phyloP scores from a whole-genome alignment of 1,139 yeast species.

The Yamadazyma jaroonii region DNA sequence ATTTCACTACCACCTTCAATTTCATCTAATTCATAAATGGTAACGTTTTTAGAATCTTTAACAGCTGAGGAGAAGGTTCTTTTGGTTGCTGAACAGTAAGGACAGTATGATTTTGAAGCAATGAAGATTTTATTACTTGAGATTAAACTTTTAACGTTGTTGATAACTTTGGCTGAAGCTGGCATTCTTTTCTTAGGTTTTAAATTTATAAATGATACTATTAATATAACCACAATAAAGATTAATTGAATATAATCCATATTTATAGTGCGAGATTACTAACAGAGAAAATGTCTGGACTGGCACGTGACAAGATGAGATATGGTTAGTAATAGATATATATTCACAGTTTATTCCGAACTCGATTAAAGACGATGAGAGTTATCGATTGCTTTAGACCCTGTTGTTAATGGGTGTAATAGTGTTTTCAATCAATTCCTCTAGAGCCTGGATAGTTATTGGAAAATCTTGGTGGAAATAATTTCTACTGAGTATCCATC shows the following conservation, averaged over 20 bases:
- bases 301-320: no score
- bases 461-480: slow-evolving; percentile 21
- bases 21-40: slow-evolving; percentile 63
- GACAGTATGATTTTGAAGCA: slow-evolving; percentile 77
- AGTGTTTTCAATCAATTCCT: no score
- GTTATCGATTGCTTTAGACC: no score
- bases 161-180: slow-evolving; percentile 3
- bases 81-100: slow-evolving; percentile 69
- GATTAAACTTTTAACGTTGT: slow-evolving; percentile 62
- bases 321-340: no score
- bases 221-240: not conserved
- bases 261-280: slow-evolving; percentile 1
- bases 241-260: slow-evolving; percentile 3
- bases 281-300: not conserved
- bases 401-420: no score
- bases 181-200: slow-evolving; percentile 5
- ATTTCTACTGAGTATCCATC: slow-evolving; percentile 87
- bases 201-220: not conserved
- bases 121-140: slow-evolving; percentile 69
- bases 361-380: no score
- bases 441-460: not conserved
- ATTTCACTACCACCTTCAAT: slow-evolving; percentile 46
- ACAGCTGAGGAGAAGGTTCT: slow-evolving; percentile 51
- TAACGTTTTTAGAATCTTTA: slow-evolving; percentile 58
- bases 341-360: no score